A percentile compares a stretch with the other conserved stretches of the same genome.
Evolutionary conservation across 129 eudicot species (phyloP).

Genomic region (Centrapalus pauciflorus): DNA sequence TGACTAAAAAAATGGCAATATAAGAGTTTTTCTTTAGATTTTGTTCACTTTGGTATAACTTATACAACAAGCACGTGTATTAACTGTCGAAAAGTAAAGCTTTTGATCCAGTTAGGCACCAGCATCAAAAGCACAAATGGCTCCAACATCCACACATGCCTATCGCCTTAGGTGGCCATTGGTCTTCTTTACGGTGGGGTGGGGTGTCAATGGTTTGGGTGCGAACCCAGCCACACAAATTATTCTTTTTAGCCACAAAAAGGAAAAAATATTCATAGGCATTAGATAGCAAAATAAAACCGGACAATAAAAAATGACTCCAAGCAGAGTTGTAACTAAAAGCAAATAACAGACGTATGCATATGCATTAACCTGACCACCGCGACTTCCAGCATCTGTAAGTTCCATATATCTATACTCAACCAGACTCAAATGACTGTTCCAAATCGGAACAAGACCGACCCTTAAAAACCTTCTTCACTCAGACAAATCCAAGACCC

Average conservation of each 20-base stretch:
- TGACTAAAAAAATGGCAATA: no score
- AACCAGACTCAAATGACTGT: slow-evolving; percentile 2
- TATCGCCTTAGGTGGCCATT: no score
- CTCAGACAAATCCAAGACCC: slow-evolving; percentile 23
- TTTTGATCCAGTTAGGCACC: no score
- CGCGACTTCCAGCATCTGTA: slow-evolving; percentile 10
- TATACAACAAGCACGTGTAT: no score
- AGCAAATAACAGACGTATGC: slow-evolving; percentile 15
- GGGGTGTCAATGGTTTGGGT: no score
- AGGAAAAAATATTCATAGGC: neutral
- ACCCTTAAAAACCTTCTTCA: neutral
- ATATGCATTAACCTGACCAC: slow-evolving; percentile 18
- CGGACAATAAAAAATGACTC: slow-evolving; percentile 1
- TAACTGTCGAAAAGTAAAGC: no score
- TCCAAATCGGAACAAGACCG: neutral
- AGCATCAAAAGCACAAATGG: no score
- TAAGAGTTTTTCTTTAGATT: no score
- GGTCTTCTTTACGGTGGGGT: no score
- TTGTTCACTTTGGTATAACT: no score
- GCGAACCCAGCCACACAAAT: no score
- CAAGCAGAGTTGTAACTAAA: neutral
- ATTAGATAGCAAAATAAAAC: neutral
- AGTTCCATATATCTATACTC: slow-evolving; percentile 13
- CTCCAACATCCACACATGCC: no score
- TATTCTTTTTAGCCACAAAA: neutral